Evolutionary conservation across 1,284 basidiomycete species (phyloP).

Genomic region (Violaceomyces palustris): DNA sequence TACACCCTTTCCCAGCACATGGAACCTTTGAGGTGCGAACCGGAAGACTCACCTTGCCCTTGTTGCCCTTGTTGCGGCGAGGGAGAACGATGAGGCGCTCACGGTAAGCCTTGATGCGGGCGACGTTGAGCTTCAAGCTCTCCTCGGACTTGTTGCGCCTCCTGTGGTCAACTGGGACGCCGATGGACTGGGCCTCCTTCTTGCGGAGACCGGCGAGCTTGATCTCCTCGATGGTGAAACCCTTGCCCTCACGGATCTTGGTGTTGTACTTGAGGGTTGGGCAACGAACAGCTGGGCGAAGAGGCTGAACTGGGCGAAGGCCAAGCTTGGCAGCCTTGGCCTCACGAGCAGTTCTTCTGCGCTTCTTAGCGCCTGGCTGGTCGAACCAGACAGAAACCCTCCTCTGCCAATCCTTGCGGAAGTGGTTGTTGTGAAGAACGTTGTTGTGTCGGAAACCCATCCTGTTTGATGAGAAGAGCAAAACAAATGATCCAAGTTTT

Average conservation of each 20-base stretch:
- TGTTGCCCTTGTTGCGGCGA: constrained; percentile 69
- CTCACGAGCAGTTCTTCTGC: constrained; percentile 86
- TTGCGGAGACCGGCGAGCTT: constrained; percentile 92
- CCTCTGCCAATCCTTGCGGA: constrained; percentile 80
- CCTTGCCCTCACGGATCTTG: constrained; percentile 93
- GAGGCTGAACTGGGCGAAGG: constrained; percentile 82
- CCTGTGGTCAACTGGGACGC: constrained; percentile 94
- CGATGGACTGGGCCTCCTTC: constrained; percentile 88
- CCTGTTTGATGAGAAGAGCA: constrained; percentile 9
- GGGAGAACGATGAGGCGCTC: constrained; percentile 77
- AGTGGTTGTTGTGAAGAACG: constrained; percentile 67
- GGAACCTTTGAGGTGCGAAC: neutral
- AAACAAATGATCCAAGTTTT: neutral
- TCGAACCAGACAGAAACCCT: constrained; percentile 97
- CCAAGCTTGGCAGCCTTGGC: constrained; percentile 86
- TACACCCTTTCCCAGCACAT: neutral
- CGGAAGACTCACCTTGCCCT: constrained; percentile 79
- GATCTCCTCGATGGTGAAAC: constrained; percentile 91
- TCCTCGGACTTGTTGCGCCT: constrained; percentile 96
- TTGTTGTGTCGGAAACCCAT: constrained; percentile 53
- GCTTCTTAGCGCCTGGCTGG: constrained; percentile 96
- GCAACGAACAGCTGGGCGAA: constrained; percentile 93
- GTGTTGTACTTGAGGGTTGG: constrained; percentile 98
- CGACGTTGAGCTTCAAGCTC: constrained; percentile 91
- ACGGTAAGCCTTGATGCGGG: constrained; percentile 92